Percentiles rank a stretch among this genome's conserved stretches.
Conservation (phyloP, 2,329 filamentous ascomycete genomes). For the Cercospora zeina region DNA sequence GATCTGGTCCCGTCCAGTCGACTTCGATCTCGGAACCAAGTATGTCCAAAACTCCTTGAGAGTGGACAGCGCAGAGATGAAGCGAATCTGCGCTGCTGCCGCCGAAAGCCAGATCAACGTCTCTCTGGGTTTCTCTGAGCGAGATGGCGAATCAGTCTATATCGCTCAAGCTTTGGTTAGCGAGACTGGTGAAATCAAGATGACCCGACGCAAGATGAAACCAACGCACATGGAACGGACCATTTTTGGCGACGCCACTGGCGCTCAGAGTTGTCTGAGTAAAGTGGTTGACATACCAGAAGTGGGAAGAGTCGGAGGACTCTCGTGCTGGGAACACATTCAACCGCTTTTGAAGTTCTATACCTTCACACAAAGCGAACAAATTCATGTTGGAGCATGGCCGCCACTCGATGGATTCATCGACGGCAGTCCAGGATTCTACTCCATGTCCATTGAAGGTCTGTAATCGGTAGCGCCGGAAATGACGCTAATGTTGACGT, state of each 20-base stretch:
- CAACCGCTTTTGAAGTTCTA: constrained; percentile 48
- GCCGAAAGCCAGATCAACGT: constrained; percentile 41
- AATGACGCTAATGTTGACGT: constrained; percentile 15
- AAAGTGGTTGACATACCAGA: constrained; percentile 40
- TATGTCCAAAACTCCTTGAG: constrained; percentile 51
- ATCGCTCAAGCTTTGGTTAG: constrained; percentile 45
- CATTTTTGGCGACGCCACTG: constrained; percentile 46
- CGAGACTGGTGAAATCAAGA: constrained; percentile 39
- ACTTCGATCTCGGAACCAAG: constrained; percentile 43
- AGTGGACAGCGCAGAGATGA: constrained; percentile 48
- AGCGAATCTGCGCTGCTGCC: constrained; percentile 43
- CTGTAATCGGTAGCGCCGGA: not conserved
- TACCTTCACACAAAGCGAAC: constrained; percentile 43
- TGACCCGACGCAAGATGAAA: constrained; percentile 47
- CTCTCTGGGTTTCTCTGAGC: constrained; percentile 45
- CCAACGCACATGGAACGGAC: constrained; percentile 49
- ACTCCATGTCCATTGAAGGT: constrained; percentile 44
- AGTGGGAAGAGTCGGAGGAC: constrained; percentile 41
- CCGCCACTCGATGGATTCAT: constrained; percentile 41
- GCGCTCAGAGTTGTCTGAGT: constrained; percentile 35
- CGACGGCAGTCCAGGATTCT: constrained; percentile 39
- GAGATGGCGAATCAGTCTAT: constrained; percentile 44
- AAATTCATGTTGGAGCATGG: constrained; percentile 47
- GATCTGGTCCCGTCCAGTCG: constrained; percentile 50
- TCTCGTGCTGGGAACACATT: constrained; percentile 47